Evolutionary conservation across 225 moss, liverwort and hornwort genomes (phyloP).

Genomic region (Sphagnum contortum): DNA sequence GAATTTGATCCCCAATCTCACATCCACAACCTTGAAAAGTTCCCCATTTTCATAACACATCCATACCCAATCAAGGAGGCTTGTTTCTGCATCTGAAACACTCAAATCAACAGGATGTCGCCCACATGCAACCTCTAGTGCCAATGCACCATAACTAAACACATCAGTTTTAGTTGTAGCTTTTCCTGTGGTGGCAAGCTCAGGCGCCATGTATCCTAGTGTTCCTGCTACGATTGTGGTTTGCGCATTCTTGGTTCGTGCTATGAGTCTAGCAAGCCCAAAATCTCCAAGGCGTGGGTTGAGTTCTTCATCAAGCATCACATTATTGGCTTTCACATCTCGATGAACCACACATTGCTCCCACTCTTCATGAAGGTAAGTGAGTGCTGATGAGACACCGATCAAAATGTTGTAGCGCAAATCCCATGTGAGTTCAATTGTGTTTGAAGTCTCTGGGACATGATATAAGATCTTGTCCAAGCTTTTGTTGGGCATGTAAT

Average conservation of each 20-base stretch:
- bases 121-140: constrained; percentile 40
- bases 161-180: constrained; percentile 60
- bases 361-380: too few species aligned
- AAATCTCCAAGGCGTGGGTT: constrained; percentile 66
- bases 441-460: too few species aligned
- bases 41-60: constrained; percentile 28
- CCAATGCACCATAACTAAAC: too few species aligned
- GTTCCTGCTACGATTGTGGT: too few species aligned
- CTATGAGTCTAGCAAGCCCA: constrained; percentile 41
- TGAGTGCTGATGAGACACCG: too few species aligned
- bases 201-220: constrained; percentile 71
- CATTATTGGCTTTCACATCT: constrained; percentile 68
- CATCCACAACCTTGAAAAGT: constrained; percentile 29
- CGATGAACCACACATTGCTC: constrained; percentile 65
- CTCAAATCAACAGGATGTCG: constrained; percentile 43
- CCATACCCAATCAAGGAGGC: constrained; percentile 64
- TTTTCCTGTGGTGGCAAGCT: constrained; percentile 45
- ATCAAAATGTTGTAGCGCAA: constrained; percentile 31
- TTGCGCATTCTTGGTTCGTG: too few species aligned
- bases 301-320: too few species aligned
- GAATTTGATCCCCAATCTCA: constrained; percentile 27
- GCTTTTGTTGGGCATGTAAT: constrained; percentile 24
- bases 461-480: constrained; percentile 23
- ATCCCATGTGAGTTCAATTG: background rate
- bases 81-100: constrained; percentile 15